Percentiles rank a stretch among this genome's conserved stretches.
Conservation (phyloP, 345 rosid species). For the Aquilaria yunnanensis region DNA sequence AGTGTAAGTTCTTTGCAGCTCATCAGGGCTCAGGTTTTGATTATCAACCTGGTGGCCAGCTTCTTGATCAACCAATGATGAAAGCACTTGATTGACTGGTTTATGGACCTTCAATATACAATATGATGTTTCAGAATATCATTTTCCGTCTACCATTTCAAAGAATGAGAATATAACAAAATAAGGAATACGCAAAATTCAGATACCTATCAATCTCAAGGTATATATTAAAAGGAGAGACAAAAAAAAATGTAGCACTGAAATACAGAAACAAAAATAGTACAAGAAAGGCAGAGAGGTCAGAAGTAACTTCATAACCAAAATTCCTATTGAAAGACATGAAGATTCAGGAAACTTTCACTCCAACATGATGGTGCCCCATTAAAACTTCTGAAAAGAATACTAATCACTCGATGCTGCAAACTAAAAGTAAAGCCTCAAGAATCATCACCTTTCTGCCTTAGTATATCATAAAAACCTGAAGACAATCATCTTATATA, state of each 20-base stretch:
- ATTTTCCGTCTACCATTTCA: background rate
- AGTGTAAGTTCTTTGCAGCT: constrained; percentile 62
- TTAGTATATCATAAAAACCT: background rate
- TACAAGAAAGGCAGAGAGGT: constrained; percentile 1
- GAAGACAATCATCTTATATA: no score
- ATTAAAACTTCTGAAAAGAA: background rate
- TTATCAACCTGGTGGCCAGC: constrained; percentile 84
- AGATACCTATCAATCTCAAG: background rate
- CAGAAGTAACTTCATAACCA: constrained; percentile 1
- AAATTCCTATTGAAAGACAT: constrained; percentile 1
- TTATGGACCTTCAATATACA: constrained; percentile 54
- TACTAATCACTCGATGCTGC: background rate
- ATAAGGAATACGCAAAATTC: background rate
- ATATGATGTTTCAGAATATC: constrained; percentile 12
- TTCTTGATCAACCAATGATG: constrained; percentile 92
- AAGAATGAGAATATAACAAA: background rate
- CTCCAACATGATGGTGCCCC: background rate
- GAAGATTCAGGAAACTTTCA: background rate
- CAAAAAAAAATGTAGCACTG: background rate
- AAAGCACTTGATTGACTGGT: constrained; percentile 86
- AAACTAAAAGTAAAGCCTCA: background rate
- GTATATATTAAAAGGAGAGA: no score
- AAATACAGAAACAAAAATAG: constrained; percentile 1
- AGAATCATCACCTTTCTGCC: background rate
- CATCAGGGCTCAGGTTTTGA: constrained; percentile 72